phyloP scores from a whole-genome alignment of 805 yeast genomes.

The Monosporozyma unispora region DNA sequence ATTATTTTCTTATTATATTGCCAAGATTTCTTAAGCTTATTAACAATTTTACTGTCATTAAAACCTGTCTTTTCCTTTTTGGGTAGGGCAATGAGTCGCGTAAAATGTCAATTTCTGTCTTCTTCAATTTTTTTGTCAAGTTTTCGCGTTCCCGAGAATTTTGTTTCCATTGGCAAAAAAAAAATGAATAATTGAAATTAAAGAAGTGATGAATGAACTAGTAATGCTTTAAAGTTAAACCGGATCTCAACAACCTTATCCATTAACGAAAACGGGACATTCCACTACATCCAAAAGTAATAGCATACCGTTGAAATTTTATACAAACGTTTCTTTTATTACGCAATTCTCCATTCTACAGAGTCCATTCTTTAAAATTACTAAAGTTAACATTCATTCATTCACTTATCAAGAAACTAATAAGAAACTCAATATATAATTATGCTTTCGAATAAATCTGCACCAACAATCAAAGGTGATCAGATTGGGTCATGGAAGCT shows the following conservation, averaged over 20 bases:
- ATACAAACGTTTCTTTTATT: background rate
- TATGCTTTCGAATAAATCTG: conserved; percentile 8
- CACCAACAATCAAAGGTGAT: conserved; percentile 32
- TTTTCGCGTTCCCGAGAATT: conserved; percentile 1
- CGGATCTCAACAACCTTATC: background rate
- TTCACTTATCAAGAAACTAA: too few relatives aligned
- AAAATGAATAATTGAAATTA: background rate
- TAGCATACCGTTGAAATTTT: background rate
- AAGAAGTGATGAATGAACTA: background rate
- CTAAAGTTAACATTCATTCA: background rate
- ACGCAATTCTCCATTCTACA: background rate
- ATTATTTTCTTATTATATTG: background rate
- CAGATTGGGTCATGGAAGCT: conserved; percentile 90
- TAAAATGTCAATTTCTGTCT: background rate
- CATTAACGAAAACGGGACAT: background rate
- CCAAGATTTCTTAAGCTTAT: background rate
- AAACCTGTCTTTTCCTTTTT: background rate
- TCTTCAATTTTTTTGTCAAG: background rate
- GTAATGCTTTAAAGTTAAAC: background rate
- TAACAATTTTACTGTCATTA: background rate
- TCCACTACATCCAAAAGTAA: too few relatives aligned
- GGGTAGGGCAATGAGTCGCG: background rate
- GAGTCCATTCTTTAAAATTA: conserved; percentile 1
- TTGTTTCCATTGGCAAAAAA: background rate
- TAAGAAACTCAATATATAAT: background rate